Percentiles rank a stretch among this genome's conserved stretches.
phyloP scores from a whole-genome alignment of 345 rosid genomes.

The Brassica cretica region DNA sequence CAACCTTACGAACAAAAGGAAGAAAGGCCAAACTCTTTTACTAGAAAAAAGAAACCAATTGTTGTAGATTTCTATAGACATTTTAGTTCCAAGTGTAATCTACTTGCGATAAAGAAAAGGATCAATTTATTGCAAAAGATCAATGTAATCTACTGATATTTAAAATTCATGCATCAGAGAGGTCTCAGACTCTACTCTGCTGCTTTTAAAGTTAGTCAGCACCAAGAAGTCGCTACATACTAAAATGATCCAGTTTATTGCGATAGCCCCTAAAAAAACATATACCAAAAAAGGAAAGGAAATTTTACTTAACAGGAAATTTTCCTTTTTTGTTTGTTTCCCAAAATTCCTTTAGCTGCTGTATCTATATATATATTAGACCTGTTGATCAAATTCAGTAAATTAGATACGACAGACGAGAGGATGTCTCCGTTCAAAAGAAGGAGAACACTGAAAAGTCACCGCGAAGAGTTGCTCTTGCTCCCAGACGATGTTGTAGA shows the following conservation, averaged over 20 bases:
- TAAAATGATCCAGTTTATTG: no score
- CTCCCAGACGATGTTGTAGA: not conserved
- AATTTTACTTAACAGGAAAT: no score
- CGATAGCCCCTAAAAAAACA: no score
- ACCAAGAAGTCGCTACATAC: not conserved
- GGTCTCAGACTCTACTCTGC: not conserved
- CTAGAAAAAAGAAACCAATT: not conserved
- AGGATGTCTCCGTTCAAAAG: not conserved
- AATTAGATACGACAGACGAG: no score
- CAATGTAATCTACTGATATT: not conserved
- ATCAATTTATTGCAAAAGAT: not conserved
- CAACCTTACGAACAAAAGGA: conserved; percentile 33
- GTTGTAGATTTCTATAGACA: not conserved
- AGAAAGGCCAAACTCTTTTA: conserved; percentile 6
- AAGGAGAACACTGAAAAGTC: not conserved
- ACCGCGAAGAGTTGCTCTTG: not conserved
- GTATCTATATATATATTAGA: no score
- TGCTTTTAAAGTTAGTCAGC: not conserved
- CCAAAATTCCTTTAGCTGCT: no score
- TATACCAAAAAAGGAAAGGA: no score
- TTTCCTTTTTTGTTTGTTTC: no score
- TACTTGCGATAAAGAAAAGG: not conserved
- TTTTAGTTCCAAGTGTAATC: not conserved
- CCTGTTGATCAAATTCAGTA: no score
- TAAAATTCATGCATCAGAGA: not conserved